Evolutionary conservation across 2,329 filamentous ascomycete species (phyloP).

Genomic region (Xylariaceae sp.): DNA sequence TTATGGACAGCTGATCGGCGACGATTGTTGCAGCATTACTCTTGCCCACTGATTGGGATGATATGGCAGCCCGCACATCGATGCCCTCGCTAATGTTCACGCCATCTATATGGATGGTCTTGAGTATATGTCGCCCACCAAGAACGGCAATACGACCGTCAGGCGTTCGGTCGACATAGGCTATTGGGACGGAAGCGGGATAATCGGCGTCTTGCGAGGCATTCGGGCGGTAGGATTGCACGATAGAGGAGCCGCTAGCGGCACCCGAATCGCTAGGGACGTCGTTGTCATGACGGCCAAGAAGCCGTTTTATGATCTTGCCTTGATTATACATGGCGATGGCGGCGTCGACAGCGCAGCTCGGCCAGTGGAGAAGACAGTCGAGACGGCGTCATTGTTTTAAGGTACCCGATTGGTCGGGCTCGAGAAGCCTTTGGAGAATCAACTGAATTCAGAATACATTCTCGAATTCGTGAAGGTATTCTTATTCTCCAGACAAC

Average conservation of each 20-base stretch:
- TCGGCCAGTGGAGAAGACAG: slow-evolving; percentile 22
- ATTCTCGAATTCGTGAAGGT: not conserved
- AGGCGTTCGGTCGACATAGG: slow-evolving; percentile 53
- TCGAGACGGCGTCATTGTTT: slow-evolving; percentile 26
- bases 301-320: slow-evolving; percentile 56
- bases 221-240: slow-evolving; percentile 44
- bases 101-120: slow-evolving; percentile 53
- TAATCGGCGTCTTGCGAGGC: slow-evolving; percentile 53
- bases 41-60: slow-evolving; percentile 42
- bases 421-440: not conserved
- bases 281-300: slow-evolving; percentile 48
- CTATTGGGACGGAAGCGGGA: slow-evolving; percentile 46
- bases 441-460: not conserved
- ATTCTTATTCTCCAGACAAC: too few species aligned
- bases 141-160: slow-evolving; percentile 53
- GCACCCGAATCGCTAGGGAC: slow-evolving; percentile 41
- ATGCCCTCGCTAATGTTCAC: slow-evolving; percentile 49
- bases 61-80: slow-evolving; percentile 53
- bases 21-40: slow-evolving; percentile 35
- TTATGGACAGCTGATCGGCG: slow-evolving; percentile 57
- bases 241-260: slow-evolving; percentile 41
- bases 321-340: slow-evolving; percentile 47
- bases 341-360: slow-evolving; percentile 24
- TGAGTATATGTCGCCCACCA: slow-evolving; percentile 55
- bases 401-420: slow-evolving; percentile 1